A percentile compares a stretch with the other conserved stretches of the same genome.
phyloP scores from a whole-genome alignment of 257 asterid genomes.

The Penstemon eatonii region DNA sequence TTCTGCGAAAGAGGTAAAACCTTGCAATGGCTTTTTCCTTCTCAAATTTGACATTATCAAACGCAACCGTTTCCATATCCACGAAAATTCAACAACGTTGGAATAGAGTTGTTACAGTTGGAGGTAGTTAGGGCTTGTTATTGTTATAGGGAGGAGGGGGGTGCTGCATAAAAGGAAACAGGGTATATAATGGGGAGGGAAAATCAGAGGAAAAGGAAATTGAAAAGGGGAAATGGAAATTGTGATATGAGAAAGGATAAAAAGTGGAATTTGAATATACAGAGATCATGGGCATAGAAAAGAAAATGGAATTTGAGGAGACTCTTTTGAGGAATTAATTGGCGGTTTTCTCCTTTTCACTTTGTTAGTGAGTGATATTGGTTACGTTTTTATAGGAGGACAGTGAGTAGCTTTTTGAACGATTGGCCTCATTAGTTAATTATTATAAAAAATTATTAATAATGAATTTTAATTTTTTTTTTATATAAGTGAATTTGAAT shows the following conservation, averaged over 20 bases:
- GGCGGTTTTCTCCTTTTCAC: conserved; percentile 14
- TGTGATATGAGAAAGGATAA: conserved; percentile 3
- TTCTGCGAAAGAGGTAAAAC: conserved; percentile 46
- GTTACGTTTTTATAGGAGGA: conserved; percentile 1
- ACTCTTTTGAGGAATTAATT: background rate
- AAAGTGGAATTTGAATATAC: conserved; percentile 12
- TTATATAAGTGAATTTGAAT: too few relatives aligned
- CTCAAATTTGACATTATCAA: conserved; percentile 35
- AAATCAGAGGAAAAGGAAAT: conserved; percentile 9
- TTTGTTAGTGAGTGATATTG: background rate
- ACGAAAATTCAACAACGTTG: background rate
- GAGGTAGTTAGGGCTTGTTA: background rate
- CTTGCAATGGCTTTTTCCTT: conserved; percentile 49
- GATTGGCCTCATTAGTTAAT: conserved; percentile 5
- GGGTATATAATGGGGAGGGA: conserved; percentile 8
- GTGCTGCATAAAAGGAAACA: conserved; percentile 29
- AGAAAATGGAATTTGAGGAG: conserved; percentile 19
- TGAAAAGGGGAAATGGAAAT: conserved; percentile 20
- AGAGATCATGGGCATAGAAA: conserved; percentile 35
- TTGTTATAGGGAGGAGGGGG: conserved; percentile 29
- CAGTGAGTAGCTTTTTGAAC: background rate
- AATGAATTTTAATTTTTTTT: too few relatives aligned
- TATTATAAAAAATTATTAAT: too few relatives aligned
- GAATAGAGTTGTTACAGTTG: background rate
- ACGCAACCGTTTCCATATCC: conserved; percentile 28